A percentile compares a stretch with the other conserved stretches of the same genome.
Conservation (phyloP, 768 basidiomycete species). For the Tremella fuciformis region DNA sequence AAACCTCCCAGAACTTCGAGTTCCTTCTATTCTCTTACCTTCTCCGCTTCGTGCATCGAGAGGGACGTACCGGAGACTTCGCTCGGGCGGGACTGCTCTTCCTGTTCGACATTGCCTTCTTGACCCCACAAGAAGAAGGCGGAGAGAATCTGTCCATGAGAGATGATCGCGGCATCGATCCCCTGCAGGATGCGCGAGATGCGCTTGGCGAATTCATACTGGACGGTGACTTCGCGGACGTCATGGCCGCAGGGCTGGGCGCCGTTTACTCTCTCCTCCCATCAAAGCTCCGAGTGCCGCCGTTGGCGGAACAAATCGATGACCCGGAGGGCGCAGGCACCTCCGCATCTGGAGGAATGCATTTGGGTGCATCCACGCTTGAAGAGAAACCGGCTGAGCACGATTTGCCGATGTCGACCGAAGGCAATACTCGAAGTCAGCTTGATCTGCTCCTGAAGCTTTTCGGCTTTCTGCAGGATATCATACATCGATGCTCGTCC, state of each 20-base stretch:
- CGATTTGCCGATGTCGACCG: slow-evolving; percentile 69
- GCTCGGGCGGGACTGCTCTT: slow-evolving; percentile 89
- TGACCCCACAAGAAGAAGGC: slow-evolving; percentile 24
- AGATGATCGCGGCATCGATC: slow-evolving; percentile 56
- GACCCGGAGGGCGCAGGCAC: slow-evolving; percentile 42
- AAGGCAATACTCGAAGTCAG: slow-evolving; percentile 70
- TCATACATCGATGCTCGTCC: slow-evolving; percentile 60
- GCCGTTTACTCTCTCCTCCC: slow-evolving; percentile 91
- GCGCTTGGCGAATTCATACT: slow-evolving; percentile 89
- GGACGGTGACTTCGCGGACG: slow-evolving; percentile 98
- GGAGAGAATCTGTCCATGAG: slow-evolving; percentile 21
- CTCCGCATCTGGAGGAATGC: slow-evolving; percentile 71
- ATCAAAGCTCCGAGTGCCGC: slow-evolving; percentile 72
- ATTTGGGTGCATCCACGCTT: slow-evolving; percentile 44
- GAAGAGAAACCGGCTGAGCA: slow-evolving; percentile 43
- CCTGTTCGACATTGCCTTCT: slow-evolving; percentile 84
- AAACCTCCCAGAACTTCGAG: slow-evolving; percentile 69
- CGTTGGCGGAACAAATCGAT: slow-evolving; percentile 45
- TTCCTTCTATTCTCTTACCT: slow-evolving; percentile 94
- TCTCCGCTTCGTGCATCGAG: slow-evolving; percentile 88
- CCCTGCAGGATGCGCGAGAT: slow-evolving; percentile 77
- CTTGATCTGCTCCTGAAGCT: slow-evolving; percentile 87
- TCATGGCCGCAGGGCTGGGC: slow-evolving; percentile 84
- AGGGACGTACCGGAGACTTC: slow-evolving; percentile 89
- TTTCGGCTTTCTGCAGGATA: slow-evolving; percentile 86